Percentiles rank a stretch among this genome's conserved stretches.
Evolutionary conservation across 768 basidiomycete species (phyloP).

Genomic region (Tulasnella sp.): DNA sequence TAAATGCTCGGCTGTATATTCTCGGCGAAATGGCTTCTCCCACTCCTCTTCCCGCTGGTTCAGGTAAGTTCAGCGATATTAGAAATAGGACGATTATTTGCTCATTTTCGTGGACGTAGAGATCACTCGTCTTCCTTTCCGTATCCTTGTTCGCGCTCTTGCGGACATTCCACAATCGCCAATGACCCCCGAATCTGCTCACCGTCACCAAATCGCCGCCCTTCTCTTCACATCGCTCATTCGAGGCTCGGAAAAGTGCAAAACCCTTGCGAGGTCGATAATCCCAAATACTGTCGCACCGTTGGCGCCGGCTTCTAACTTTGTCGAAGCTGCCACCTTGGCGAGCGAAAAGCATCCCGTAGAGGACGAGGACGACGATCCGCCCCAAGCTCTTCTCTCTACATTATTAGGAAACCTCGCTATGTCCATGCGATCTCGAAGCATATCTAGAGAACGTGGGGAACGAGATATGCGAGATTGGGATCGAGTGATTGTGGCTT

Average conservation of each 20-base stretch:
- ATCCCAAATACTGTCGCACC: slow-evolving; percentile 42
- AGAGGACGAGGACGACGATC: slow-evolving; percentile 37
- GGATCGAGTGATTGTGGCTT: slow-evolving; percentile 81
- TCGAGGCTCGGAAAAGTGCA: slow-evolving; percentile 42
- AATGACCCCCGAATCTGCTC: slow-evolving; percentile 48
- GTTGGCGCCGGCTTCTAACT: slow-evolving; percentile 41
- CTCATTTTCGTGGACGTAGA: neutral
- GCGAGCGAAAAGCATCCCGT: slow-evolving; percentile 42
- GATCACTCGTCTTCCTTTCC: slow-evolving; percentile 41
- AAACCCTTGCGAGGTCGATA: slow-evolving; percentile 36
- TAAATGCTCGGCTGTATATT: slow-evolving; percentile 32
- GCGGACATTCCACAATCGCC: slow-evolving; percentile 52
- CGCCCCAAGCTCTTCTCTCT: slow-evolving; percentile 62
- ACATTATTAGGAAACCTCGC: slow-evolving; percentile 87
- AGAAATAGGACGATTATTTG: neutral
- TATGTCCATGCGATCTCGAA: slow-evolving; percentile 70
- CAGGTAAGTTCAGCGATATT: slow-evolving; percentile 30
- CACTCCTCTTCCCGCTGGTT: slow-evolving; percentile 29
- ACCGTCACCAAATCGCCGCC: slow-evolving; percentile 63
- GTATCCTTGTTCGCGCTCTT: slow-evolving; percentile 53
- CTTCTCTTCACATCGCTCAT: slow-evolving; percentile 76
- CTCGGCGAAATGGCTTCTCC: slow-evolving; percentile 50
- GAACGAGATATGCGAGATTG: slow-evolving; percentile 70
- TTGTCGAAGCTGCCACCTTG: slow-evolving; percentile 33
- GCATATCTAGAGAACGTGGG: slow-evolving; percentile 52